Conservation (phyloP, 805 yeast species). For the Candida dajiaensis region DNA sequence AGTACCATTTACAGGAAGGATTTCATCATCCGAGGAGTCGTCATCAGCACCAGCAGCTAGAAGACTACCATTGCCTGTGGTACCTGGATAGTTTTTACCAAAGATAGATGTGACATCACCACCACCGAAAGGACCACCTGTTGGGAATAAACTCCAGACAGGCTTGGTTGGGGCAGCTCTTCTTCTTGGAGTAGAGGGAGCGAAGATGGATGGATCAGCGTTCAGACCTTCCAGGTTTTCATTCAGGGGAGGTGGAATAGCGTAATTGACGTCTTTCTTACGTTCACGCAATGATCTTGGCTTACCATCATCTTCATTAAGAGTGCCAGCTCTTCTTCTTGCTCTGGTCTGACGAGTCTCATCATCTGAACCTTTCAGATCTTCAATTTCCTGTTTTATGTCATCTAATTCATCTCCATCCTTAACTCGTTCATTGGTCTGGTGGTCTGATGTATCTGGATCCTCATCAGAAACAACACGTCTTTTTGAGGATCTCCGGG, state of each 20-base stretch:
- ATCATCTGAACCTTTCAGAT: slow-evolving; percentile 36
- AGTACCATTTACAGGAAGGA: slow-evolving; percentile 39
- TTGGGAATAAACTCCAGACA: slow-evolving; percentile 75
- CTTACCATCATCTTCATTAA: slow-evolving; percentile 19
- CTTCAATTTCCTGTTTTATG: slow-evolving; percentile 52
- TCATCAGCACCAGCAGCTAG: slow-evolving; percentile 38
- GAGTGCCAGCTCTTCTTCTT: slow-evolving; percentile 5
- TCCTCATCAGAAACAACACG: slow-evolving; percentile 13
- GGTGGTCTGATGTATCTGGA: slow-evolving; percentile 13
- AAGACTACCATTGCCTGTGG: slow-evolving; percentile 4
- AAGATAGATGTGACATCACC: slow-evolving; percentile 83
- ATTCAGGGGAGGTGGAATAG: slow-evolving; percentile 74
- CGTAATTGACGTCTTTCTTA: slow-evolving; percentile 72
- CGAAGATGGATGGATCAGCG: not conserved
- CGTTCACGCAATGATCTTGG: slow-evolving; percentile 54
- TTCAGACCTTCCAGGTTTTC: slow-evolving; percentile 25
- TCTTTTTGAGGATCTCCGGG: not conserved
- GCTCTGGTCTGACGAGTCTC: slow-evolving; percentile 5
- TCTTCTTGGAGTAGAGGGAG: slow-evolving; percentile 26
- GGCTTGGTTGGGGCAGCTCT: slow-evolving; percentile 38
- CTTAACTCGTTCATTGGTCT: slow-evolving; percentile 15
- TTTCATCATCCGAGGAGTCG: slow-evolving; percentile 61
- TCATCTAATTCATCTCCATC: slow-evolving; percentile 27
- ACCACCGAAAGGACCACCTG: slow-evolving; percentile 98
- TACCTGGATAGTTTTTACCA: slow-evolving; percentile 53